Conservation (phyloP, 2,329 filamentous ascomycete species). For the Fusarium sp. region DNA sequence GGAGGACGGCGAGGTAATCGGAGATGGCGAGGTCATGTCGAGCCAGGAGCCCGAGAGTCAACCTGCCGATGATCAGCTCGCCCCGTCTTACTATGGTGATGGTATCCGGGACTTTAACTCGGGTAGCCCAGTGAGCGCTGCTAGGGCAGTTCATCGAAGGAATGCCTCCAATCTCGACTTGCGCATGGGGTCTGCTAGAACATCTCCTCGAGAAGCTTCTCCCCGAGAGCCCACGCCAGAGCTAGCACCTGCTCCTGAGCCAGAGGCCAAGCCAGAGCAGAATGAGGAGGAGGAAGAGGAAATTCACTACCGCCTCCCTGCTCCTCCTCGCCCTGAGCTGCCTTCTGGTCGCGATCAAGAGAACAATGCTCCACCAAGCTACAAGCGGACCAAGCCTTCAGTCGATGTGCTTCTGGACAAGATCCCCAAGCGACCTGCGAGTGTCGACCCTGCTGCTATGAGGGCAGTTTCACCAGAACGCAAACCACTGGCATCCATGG, state of each 20-base stretch:
- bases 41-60: constrained; percentile 59
- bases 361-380: constrained; percentile 80
- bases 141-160: constrained; percentile 56
- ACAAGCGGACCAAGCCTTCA: constrained; percentile 71
- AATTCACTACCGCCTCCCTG: constrained; percentile 60
- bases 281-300: constrained; percentile 56
- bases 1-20: constrained; percentile 67
- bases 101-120: constrained; percentile 64
- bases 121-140: constrained; percentile 68
- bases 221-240: constrained; percentile 33
- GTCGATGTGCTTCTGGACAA: constrained; percentile 67
- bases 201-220: constrained; percentile 45
- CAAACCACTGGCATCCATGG: constrained; percentile 65
- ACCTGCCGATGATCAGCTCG: constrained; percentile 52
- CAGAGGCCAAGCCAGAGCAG: constrained; percentile 32
- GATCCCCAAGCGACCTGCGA: constrained; percentile 63
- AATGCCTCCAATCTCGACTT: constrained; percentile 54
- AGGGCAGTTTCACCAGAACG: constrained; percentile 65
- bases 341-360: constrained; percentile 82
- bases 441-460: constrained; percentile 54
- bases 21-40: constrained; percentile 56
- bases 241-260: constrained; percentile 10
- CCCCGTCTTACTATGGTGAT: constrained; percentile 59
- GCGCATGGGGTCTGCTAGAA: constrained; percentile 48
- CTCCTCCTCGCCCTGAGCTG: constrained; percentile 62